A percentile compares a stretch with the other conserved stretches of the same genome.
Evolutionary conservation across 306 rosid species (phyloP).

Genomic region (Echinosophora koreensis): DNA sequence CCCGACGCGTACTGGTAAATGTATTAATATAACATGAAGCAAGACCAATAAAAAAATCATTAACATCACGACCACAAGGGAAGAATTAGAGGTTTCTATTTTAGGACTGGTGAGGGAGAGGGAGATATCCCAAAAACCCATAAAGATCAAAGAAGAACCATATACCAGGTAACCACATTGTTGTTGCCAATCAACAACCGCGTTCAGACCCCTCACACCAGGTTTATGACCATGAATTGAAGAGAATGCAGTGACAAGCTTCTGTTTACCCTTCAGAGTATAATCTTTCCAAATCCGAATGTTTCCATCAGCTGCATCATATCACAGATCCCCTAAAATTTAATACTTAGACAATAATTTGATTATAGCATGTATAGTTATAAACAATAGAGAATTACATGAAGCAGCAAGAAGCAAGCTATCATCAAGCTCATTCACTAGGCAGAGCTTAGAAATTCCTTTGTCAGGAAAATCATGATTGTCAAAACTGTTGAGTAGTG

Average conservation of each 20-base stretch:
- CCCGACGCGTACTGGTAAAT: slow-evolving; percentile 88
- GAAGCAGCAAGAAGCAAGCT: slow-evolving; percentile 98
- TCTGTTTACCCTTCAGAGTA: slow-evolving; percentile 75
- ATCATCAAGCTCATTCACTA: slow-evolving; percentile 95
- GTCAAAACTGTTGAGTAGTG: slow-evolving; percentile 87
- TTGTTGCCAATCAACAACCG: slow-evolving; percentile 99
- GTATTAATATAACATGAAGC: slow-evolving; percentile 38
- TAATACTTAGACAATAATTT: slow-evolving; percentile 19
- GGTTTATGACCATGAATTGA: slow-evolving; percentile 93
- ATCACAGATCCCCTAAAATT: slow-evolving; percentile 34
- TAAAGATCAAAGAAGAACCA: slow-evolving; percentile 35
- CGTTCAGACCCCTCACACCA: slow-evolving; percentile 81
- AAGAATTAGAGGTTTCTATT: slow-evolving; percentile 27
- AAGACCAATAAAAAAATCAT: slow-evolving; percentile 29
- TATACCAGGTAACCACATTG: slow-evolving; percentile 94
- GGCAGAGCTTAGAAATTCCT: slow-evolving; percentile 94
- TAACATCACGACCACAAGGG: slow-evolving; percentile 7
- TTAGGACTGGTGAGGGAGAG: background rate
- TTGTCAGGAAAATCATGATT: slow-evolving; percentile 91
- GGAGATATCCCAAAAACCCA: slow-evolving; percentile 31
- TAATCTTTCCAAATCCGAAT: slow-evolving; percentile 96
- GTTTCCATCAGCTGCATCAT: slow-evolving; percentile 82
- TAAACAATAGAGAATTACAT: slow-evolving; percentile 62
- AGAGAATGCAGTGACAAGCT: slow-evolving; percentile 96
- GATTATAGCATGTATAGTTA: slow-evolving; percentile 23